A percentile compares a stretch with the other conserved stretches of the same genome.
These are phyloP conservation scores for Coemansia sp. DNA, from an alignment of 192 early-diverging fungal genomes.

Conservation along the genomic window DNA sequence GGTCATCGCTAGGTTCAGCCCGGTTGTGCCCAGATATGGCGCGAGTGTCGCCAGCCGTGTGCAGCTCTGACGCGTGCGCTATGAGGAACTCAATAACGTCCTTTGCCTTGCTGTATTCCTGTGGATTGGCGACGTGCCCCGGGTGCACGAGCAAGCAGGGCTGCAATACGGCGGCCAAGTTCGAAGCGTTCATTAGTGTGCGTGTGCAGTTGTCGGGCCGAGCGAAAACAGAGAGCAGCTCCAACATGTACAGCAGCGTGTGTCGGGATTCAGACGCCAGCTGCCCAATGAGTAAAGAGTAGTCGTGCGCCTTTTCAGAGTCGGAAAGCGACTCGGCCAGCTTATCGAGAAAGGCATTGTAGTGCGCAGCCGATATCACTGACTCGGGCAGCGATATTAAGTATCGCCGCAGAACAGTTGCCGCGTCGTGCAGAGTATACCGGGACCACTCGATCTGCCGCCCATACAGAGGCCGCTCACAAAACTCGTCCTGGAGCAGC, in stretches of 20 bases:
- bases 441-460: slow-evolving; percentile 60
- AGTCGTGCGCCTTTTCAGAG: slow-evolving; percentile 43
- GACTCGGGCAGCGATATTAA: slow-evolving; percentile 70
- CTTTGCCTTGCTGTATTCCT: slow-evolving; percentile 74
- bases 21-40: not conserved
- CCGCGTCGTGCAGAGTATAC: slow-evolving; percentile 78
- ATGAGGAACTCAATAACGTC: slow-evolving; percentile 76
- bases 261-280: slow-evolving; percentile 61
- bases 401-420: slow-evolving; percentile 70
- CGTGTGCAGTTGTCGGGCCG: slow-evolving; percentile 43
- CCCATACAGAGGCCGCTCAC: slow-evolving; percentile 62
- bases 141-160: slow-evolving; percentile 76
- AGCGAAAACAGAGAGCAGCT: slow-evolving; percentile 57
- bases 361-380: slow-evolving; percentile 66
- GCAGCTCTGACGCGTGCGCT: slow-evolving; percentile 35
- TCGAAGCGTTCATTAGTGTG: slow-evolving; percentile 70
- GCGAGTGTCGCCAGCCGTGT: not conserved
- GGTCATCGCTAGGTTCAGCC: not conserved
- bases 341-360: slow-evolving; percentile 64
- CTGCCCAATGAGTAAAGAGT: slow-evolving; percentile 58
- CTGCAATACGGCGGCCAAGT: slow-evolving; percentile 73
- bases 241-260: slow-evolving; percentile 68
- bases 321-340: slow-evolving; percentile 53
- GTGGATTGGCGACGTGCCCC: slow-evolving; percentile 64
- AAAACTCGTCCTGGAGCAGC: slow-evolving; percentile 66